phyloP scores from a whole-genome alignment of 2,329 filamentous ascomycete species.

The Dryadomyces quercivorus region DNA sequence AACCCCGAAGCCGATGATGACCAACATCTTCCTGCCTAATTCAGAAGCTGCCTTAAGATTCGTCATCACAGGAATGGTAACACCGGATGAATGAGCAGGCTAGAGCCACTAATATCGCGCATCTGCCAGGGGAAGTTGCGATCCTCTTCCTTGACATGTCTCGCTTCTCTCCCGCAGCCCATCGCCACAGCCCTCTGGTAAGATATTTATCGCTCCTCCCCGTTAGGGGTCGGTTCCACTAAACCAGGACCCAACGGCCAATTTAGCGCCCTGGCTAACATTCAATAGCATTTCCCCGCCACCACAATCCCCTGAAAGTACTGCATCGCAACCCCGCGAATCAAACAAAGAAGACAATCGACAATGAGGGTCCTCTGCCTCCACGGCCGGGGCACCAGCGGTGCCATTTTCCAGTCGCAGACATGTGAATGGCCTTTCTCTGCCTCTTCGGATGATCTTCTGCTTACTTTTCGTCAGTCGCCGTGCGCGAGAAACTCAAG shows the following conservation, averaged over 20 bases:
- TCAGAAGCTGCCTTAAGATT: neutral
- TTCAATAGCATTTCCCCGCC: neutral
- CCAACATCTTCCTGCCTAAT: neutral
- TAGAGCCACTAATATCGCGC: too few species aligned
- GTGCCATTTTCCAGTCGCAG: constrained; percentile 23
- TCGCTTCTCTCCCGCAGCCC: too few species aligned
- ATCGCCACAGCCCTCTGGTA: too few species aligned
- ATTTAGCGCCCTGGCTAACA: neutral
- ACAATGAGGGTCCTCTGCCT: constrained; percentile 23
- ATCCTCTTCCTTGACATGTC: too few species aligned
- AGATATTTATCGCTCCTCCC: too few species aligned
- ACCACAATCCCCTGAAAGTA: neutral
- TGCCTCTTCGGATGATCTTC: neutral
- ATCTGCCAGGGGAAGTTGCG: too few species aligned
- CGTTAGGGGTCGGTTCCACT: neutral
- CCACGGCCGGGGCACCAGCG: constrained; percentile 25
- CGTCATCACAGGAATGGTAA: too few species aligned
- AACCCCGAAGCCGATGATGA: neutral
- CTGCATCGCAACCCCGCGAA: neutral
- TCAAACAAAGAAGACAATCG: neutral
- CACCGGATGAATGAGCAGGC: too few species aligned
- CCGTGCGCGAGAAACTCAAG: constrained; percentile 21
- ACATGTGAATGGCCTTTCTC: constrained; percentile 16
- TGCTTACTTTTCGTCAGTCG: constrained; percentile 13
- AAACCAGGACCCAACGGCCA: neutral